phyloP scores from a whole-genome alignment of 768 basidiomycete species.

The Auriscalpium vulgare region DNA sequence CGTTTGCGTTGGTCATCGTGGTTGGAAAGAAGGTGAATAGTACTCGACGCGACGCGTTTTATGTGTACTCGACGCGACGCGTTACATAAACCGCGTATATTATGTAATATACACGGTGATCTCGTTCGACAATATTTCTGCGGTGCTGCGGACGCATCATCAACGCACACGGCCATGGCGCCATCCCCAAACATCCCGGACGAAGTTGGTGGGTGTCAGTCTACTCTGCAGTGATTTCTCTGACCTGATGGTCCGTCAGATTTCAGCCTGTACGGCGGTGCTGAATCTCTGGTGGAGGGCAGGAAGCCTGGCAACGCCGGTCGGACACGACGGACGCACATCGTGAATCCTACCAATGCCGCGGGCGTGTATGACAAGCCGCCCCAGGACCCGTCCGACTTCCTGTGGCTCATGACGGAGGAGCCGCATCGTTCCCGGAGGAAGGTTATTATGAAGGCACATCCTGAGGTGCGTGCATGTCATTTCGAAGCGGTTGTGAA shows the following conservation, averaged over 20 bases:
- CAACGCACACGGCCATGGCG: slow-evolving; percentile 1
- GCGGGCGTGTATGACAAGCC: slow-evolving; percentile 38
- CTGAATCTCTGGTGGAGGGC: slow-evolving; percentile 62
- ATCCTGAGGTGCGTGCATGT: slow-evolving; percentile 65
- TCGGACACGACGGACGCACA: slow-evolving; percentile 40
- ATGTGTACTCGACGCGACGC: slow-evolving; percentile 12
- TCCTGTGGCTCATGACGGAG: slow-evolving; percentile 96
- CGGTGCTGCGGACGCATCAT: no score
- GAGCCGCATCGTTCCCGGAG: slow-evolving; percentile 90
- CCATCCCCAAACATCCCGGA: slow-evolving; percentile 12
- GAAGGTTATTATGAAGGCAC: slow-evolving; percentile 85
- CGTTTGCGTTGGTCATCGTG: slow-evolving; percentile 1
- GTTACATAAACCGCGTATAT: slow-evolving; percentile 3
- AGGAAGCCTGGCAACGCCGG: slow-evolving; percentile 25
- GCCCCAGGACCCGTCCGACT: slow-evolving; percentile 76
- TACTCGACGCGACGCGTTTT: slow-evolving; percentile 1
- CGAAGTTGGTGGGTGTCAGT: slow-evolving; percentile 7
- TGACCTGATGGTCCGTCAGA: slow-evolving; percentile 32
- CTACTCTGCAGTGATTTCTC: not conserved
- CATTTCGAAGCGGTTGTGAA: not conserved
- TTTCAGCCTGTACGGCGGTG: slow-evolving; percentile 77
- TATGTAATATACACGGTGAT: not conserved
- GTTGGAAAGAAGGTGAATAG: not conserved
- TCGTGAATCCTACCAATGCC: slow-evolving; percentile 35
- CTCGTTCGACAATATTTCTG: not conserved